A percentile compares a stretch with the other conserved stretches of the same genome.
These are phyloP conservation scores for Fusarium veterinarium DNA, from an alignment of 2,329 filamentous ascomycete genomes.

Conservation along the genomic window DNA sequence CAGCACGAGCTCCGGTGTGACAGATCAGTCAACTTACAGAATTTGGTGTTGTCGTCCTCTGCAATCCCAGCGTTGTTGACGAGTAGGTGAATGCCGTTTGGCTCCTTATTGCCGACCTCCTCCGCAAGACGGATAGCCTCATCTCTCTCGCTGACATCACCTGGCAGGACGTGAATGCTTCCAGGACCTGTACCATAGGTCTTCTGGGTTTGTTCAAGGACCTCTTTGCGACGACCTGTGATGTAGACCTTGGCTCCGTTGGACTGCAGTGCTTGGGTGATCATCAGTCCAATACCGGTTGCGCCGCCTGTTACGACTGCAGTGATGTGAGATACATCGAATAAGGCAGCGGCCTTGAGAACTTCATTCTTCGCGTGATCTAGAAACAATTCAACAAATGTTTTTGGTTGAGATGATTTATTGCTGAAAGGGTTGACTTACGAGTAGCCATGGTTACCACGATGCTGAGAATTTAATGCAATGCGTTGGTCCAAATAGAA, in stretches of 20 bases:
- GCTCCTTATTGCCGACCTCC: not conserved
- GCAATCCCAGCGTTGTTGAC: slow-evolving; percentile 14
- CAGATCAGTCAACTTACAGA: not conserved
- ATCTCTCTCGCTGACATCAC: not conserved
- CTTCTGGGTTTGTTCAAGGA: not conserved
- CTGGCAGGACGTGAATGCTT: not conserved
- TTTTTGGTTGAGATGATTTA: rapidly evolving
- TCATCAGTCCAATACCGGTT: slow-evolving; percentile 6
- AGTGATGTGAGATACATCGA: slow-evolving; percentile 11
- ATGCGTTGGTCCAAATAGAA: rapidly evolving
- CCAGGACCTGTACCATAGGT: not conserved
- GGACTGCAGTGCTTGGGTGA: not conserved
- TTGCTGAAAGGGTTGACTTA: rapidly evolving
- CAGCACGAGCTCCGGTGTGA: not conserved
- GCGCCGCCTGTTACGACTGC: slow-evolving; percentile 2
- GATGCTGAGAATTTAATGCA: rapidly evolving
- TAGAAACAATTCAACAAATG: rapidly evolving
- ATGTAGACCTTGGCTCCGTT: slow-evolving; percentile 18
- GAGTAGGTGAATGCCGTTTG: not conserved
- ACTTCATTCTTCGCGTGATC: not conserved
- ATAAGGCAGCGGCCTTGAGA: slow-evolving; percentile 1
- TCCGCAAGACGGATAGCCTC: not conserved
- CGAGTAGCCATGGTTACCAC: not conserved
- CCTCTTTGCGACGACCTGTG: not conserved
- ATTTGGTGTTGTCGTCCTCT: not conserved